Base-by-base conservation (phyloP, 2,329 filamentous ascomycete species). In the Torrubiella hemipterigena region DNA sequence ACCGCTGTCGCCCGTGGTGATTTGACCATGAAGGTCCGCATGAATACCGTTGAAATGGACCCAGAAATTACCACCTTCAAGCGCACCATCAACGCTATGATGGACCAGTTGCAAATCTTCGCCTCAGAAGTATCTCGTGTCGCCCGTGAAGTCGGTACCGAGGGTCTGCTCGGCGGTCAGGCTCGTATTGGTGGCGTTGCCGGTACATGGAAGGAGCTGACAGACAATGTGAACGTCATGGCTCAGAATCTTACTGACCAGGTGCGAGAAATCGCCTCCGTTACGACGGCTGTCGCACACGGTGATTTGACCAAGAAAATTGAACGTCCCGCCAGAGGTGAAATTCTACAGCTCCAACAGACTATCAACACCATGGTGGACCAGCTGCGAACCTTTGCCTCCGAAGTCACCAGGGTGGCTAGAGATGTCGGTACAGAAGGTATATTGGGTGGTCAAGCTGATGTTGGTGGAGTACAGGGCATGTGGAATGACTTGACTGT, bases 51-150 rank as follows among this genome's bases (percentile, higher is more conserved):
- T 43, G 89, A 96, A 62, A 91, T 95, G 80, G 89, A 96, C 66
- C 86, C 87, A 17, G 89, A 96, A 67, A 96, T 96, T 49, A 91
- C 86, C 17, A 87, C 85, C 8, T 96, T 96, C 67, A 96, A 96
- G 62, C 79, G 85, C 47, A 95, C 89, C 39, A 96, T 96, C 63
- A 96, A 96, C 55, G 93, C 83, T 43, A 96, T 96, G 89, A 93
- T 96, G 75, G 89, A 96, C 52, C 89, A 95, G 57, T 69, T 96
- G 37, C 87, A 95, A 53, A 83, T 93, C 37, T 96, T 96, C 56
- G 89, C 89, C 42, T 93, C 84, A 56, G 87, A 96, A 61, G 89
- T 96, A 48, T 95, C 89, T 20, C 81, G 85, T 43, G 78, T 96
- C 44, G 89, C 89, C 32, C 82, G 85, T 54, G 89, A 96, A 58